These are phyloP conservation scores for Stachybotrys echinatus DNA, from an alignment of 2,329 filamentous ascomycete species.

Conservation along the genomic window DNA sequence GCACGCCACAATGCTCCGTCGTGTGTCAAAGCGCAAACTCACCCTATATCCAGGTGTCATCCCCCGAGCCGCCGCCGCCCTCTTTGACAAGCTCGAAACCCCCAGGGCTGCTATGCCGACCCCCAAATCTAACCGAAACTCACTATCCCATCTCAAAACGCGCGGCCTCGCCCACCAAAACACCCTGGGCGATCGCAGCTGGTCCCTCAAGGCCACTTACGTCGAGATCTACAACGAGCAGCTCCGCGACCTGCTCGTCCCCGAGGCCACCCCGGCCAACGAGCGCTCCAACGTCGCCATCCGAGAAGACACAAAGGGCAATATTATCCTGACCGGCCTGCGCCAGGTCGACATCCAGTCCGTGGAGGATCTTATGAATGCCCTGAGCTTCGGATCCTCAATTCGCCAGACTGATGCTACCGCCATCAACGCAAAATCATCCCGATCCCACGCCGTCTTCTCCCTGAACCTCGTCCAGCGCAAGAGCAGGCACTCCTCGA, in stretches of 20 bases:
- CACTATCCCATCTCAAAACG: slow-evolving; percentile 72
- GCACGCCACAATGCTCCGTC: neutral
- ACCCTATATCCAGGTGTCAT: slow-evolving; percentile 67
- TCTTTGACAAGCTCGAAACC: slow-evolving; percentile 83
- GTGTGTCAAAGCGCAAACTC: neutral
- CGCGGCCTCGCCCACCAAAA: slow-evolving; percentile 54
- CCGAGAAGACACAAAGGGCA: slow-evolving; percentile 88
- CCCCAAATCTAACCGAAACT: slow-evolving; percentile 50
- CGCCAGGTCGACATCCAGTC: slow-evolving; percentile 86
- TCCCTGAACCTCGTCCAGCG: slow-evolving; percentile 89
- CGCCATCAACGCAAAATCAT: slow-evolving; percentile 95
- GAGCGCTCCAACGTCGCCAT: slow-evolving; percentile 84
- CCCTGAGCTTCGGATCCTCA: slow-evolving; percentile 84
- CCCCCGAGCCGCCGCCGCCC: slow-evolving; percentile 75
- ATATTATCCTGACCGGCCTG: slow-evolving; percentile 88
- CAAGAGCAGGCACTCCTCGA: slow-evolving; percentile 52
- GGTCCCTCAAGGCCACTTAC: slow-evolving; percentile 91
- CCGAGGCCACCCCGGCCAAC: slow-evolving; percentile 61
- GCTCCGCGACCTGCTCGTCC: slow-evolving; percentile 79
- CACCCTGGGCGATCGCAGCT: slow-evolving; percentile 65
- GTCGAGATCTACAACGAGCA: slow-evolving; percentile 98
- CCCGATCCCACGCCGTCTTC: slow-evolving; percentile 95
- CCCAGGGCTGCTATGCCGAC: slow-evolving; percentile 33
- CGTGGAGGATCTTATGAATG: slow-evolving; percentile 83
- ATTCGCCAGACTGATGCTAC: slow-evolving; percentile 97